Percentiles rank a stretch among this genome's conserved stretches.
Conservation (phyloP, 169 alveolate species). For the Eimeria maxima region DNA sequence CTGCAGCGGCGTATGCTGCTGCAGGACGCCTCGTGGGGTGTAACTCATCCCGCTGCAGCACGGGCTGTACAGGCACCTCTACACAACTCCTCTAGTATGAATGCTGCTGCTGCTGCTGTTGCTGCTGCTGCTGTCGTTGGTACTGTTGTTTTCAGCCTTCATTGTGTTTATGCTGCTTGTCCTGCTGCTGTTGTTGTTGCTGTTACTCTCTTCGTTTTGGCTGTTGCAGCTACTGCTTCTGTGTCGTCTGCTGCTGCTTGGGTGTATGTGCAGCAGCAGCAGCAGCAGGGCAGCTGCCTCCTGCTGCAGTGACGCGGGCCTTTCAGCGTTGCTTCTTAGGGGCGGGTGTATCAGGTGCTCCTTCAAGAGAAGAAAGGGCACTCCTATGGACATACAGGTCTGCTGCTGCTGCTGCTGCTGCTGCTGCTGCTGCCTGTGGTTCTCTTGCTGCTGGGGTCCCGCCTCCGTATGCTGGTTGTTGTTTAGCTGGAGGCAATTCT, state of each 20-base stretch:
- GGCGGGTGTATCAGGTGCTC: background rate
- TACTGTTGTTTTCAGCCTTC: background rate
- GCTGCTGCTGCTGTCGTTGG: background rate
- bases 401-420: conserved; percentile 79
- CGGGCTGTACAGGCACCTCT: conserved; percentile 31
- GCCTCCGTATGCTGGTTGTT: background rate
- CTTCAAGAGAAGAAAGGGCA: background rate
- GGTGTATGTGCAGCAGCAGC: conserved; percentile 9
- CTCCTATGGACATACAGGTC: conserved; percentile 9
- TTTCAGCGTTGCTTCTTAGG: background rate
- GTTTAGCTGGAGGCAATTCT: no score
- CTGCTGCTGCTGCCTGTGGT: no score
- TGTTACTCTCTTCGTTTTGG: background rate
- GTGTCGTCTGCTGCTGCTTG: no score
- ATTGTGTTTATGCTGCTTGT: background rate
- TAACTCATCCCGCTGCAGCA: conserved; percentile 47
- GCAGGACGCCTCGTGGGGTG: conserved; percentile 31
- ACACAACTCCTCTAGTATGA: background rate
- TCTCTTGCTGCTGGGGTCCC: background rate
- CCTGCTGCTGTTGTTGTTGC: no score
- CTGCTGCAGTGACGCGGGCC: conserved; percentile 30
- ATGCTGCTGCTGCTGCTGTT: conserved; percentile 34
- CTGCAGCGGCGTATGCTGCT: conserved; percentile 46
- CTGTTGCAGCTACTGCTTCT: background rate
- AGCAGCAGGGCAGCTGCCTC: conserved; percentile 7